Evolutionary conservation across 768 basidiomycete species (phyloP).

Genomic region (Leccinum arenicola): DNA sequence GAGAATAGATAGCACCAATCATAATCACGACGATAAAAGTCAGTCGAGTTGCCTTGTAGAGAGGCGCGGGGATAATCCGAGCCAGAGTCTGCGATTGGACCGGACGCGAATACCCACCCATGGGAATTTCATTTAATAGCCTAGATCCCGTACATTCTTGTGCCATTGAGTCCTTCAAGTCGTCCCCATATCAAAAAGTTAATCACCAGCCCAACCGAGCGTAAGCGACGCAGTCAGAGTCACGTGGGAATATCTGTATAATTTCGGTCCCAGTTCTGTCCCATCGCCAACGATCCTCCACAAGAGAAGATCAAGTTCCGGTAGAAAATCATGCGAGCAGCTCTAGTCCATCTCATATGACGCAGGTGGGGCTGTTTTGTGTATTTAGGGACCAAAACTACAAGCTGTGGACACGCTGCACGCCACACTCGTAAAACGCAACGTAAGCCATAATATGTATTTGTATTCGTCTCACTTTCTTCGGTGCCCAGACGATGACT

Average conservation of each 20-base stretch:
- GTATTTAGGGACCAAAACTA: not conserved
- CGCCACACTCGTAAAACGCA: not conserved
- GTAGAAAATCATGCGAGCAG: not conserved
- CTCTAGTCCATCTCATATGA: not conserved
- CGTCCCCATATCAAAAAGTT: not conserved
- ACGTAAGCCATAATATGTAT: not conserved
- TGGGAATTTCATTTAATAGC: not conserved
- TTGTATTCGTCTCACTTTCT: not conserved
- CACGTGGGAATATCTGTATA: not conserved
- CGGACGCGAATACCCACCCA: not conserved
- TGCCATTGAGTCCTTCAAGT: not conserved
- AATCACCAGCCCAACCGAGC: not conserved
- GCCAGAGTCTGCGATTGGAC: conserved; percentile 2
- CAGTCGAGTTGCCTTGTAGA: not conserved
- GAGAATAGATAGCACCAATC: not conserved
- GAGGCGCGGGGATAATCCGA: not conserved
- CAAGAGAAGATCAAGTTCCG: not conserved
- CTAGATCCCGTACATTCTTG: not conserved
- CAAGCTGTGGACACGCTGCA: not conserved
- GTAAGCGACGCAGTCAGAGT: not conserved
- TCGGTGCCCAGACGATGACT: not conserved
- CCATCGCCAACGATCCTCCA: not conserved
- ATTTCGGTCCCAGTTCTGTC: not conserved
- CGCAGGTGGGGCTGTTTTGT: not conserved
- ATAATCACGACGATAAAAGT: not conserved